Evolutionary conservation across 2,329 filamentous ascomycete genomes (phyloP).

Genomic region (Biscogniauxia marginata): DNA sequence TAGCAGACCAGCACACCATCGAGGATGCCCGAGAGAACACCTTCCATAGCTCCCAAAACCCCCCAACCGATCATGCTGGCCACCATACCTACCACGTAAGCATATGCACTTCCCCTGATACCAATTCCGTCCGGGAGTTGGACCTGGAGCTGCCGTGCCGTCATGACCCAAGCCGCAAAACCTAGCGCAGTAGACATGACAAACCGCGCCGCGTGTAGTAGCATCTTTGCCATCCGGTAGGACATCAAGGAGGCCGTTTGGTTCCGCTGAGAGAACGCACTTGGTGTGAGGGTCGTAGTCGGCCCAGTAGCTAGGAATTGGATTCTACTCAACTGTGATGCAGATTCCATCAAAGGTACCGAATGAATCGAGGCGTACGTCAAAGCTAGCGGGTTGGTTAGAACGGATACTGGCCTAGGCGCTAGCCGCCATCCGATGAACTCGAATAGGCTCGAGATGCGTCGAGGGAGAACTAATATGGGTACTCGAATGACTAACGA

Average conservation of each 20-base stretch:
- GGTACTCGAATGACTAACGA: conserved; percentile 80
- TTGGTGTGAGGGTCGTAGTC: conserved; percentile 67
- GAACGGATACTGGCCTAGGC: conserved; percentile 77
- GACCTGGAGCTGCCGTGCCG: conserved; percentile 74
- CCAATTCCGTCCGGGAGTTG: conserved; percentile 52
- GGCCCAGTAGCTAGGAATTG: conserved; percentile 74
- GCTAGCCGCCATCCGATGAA: conserved; percentile 77
- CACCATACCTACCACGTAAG: conserved; percentile 89
- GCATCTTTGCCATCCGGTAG: conserved; percentile 85
- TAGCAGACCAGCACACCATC: conserved; percentile 92
- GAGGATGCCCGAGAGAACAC: conserved; percentile 80
- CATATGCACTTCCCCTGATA: conserved; percentile 80
- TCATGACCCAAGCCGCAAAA: conserved; percentile 95
- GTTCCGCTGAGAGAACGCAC: conserved; percentile 45
- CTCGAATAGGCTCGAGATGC: conserved; percentile 63
- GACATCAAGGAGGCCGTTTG: conserved; percentile 63
- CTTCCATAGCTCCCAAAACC: conserved; percentile 86
- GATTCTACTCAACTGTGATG: conserved; percentile 77
- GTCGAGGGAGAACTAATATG: conserved; percentile 76
- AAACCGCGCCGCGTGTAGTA: conserved; percentile 86
- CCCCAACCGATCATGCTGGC: conserved; percentile 95
- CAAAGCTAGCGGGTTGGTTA: conserved; percentile 88
- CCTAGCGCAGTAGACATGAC: conserved; percentile 89
- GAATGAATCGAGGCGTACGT: conserved; percentile 95
- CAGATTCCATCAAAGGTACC: conserved; percentile 73